Evolutionary conservation across 176 grass and related monocot genomes (phyloP), one percentile per base, ranked within the genome.

Genomic region (Bonia amplexicaulis): DNA sequence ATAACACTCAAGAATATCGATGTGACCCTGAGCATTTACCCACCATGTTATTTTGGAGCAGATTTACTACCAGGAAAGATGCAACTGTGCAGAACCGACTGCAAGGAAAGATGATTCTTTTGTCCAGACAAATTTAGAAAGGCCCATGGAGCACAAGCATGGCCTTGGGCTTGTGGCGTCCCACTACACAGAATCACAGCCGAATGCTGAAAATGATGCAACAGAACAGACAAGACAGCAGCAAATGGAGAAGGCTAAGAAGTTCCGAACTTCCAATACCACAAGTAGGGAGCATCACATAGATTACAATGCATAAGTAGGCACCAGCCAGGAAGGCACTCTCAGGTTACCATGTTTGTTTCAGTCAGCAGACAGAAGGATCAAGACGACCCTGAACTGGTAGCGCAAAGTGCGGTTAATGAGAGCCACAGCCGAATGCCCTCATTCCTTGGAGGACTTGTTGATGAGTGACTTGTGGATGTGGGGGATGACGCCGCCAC

Each of bases 401-500:
- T 48, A 89, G 4, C 14, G 15, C 52, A 40, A 41, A 41, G 40
- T 41, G 1, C 35, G 35, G 49, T 65, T 26, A 26, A 13, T 6
- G 11, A 61, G 58, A 61, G n/a, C n/a, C 58, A 26, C 11, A 61
- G 11, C 58, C 58, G 2, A 12, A 14, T 12, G n/a, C 20, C 15
- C 46, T 87, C 81, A 93, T 78, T 90, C 88, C 76, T 80, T 86
- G 59, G 39, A 78, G 1, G 73, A 65, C 69, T 93, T 93, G 82
- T 88, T 86, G 67, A 91, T 91, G 78, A 91, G 82, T 0, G 85
- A 88, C 88, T 84, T 88, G 82, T 93, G 92, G 84, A 91, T 91
- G 66, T 88, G 88, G 52, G 88, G 82, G 81, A 91, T 91, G 64
- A 90, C 85, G 4, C 91, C 88, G 3, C 88, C 91, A 0, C 85